phyloP scores from a whole-genome alignment of 805 yeast genomes.

The Ogataea chonburiensis region DNA sequence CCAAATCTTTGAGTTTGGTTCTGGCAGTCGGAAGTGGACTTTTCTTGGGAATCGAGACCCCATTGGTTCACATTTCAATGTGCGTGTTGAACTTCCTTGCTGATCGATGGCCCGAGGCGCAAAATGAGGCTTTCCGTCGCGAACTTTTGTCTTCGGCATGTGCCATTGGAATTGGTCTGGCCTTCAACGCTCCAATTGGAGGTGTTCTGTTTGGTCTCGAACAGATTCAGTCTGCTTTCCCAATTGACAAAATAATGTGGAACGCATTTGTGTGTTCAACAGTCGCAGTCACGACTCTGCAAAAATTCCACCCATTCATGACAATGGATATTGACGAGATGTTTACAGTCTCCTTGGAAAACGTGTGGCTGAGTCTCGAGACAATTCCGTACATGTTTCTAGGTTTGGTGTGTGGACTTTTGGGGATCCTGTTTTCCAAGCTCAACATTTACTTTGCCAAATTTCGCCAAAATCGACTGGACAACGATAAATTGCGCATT shows the following conservation, averaged over 20 bases:
- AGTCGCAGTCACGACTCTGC: conserved; percentile 61
- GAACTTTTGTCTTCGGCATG: conserved; percentile 72
- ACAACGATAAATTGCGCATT: conserved; percentile 33
- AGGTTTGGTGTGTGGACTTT: conserved; percentile 68
- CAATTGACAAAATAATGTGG: conserved; percentile 72
- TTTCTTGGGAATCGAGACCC: conserved; percentile 87
- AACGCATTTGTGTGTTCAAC: conserved; percentile 79
- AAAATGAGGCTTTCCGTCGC: conserved; percentile 59
- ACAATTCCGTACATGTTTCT: conserved; percentile 67
- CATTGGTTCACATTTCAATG: conserved; percentile 76
- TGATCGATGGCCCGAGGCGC: conserved; percentile 27
- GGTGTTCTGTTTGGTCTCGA: conserved; percentile 81
- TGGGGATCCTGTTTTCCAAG: conserved; percentile 54
- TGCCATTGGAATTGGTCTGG: conserved; percentile 82
- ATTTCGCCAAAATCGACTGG: conserved; percentile 27
- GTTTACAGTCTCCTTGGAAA: conserved; percentile 64
- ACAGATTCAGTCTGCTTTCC: conserved; percentile 61
- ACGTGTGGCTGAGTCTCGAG: conserved; percentile 72
- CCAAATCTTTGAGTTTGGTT: conserved; percentile 57
- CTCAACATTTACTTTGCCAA: conserved; percentile 46
- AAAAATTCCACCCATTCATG: conserved; percentile 49
- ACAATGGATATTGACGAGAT: conserved; percentile 41
- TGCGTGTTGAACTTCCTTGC: conserved; percentile 48
- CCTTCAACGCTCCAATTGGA: conserved; percentile 85
- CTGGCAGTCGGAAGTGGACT: conserved; percentile 73